Percentiles rank a stretch among this genome's conserved stretches.
phyloP scores from a whole-genome alignment of 352 stramenopile species.

The Pythium phragmitis region DNA sequence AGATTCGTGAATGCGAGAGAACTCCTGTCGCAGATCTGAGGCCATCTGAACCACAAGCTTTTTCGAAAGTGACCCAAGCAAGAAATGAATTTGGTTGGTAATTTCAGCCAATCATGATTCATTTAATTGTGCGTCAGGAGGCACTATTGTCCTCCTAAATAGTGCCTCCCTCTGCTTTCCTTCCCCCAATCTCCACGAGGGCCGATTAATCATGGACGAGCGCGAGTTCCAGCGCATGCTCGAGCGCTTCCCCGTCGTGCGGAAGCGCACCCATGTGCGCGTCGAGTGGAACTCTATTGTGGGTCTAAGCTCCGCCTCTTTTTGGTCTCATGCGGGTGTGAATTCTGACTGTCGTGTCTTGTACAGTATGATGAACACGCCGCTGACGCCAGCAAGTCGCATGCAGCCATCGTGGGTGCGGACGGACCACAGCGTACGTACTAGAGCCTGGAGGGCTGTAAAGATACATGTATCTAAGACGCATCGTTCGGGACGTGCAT shows the following conservation, averaged over 20 bases:
- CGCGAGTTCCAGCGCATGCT: slow-evolving; percentile 64
- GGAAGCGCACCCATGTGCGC: slow-evolving; percentile 73
- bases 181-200: neutral
- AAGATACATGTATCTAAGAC: neutral
- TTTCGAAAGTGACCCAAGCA: slow-evolving; percentile 16
- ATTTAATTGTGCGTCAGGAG: neutral
- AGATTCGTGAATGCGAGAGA: slow-evolving; percentile 20
- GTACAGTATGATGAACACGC: slow-evolving; percentile 25
- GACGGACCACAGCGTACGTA: slow-evolving; percentile 20
- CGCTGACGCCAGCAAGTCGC: slow-evolving; percentile 1
- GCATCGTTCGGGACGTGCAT: neutral
- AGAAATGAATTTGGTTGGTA: slow-evolving; percentile 10
- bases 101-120: slow-evolving; percentile 22
- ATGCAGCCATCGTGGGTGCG: neutral
- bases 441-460: neutral
- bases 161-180: too few species aligned
- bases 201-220: slow-evolving; percentile 55
- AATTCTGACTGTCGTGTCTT: neutral
- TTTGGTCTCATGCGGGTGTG: neutral
- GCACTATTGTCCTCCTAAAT: neutral
- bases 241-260: slow-evolving; percentile 74
- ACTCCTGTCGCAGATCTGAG: slow-evolving; percentile 12
- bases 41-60: slow-evolving; percentile 26
- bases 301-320: neutral
- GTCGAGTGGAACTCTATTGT: slow-evolving; percentile 82